phyloP scores from a whole-genome alignment of 192 early-diverging fungal species.

The Funneliformis geosporum region DNA sequence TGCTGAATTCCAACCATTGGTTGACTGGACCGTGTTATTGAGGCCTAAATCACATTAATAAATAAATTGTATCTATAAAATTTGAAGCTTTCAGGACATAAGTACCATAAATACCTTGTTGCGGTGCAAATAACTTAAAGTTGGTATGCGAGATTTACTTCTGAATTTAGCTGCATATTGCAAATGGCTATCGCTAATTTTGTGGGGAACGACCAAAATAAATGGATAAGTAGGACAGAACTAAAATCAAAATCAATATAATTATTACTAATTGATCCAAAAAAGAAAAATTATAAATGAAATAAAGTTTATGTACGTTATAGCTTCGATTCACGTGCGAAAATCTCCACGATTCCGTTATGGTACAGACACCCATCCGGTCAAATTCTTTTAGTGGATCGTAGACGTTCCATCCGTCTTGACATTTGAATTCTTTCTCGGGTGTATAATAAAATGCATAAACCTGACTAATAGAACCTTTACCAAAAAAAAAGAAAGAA shows the following conservation, averaged over 20 bases:
- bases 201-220: constrained; percentile 76
- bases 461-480: constrained; percentile 69
- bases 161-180: constrained; percentile 87
- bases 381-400: constrained; percentile 76
- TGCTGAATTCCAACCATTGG: constrained; percentile 96
- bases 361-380: constrained; percentile 77
- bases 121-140: constrained; percentile 84
- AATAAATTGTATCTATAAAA: constrained; percentile 7
- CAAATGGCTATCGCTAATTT: constrained; percentile 88
- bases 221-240: constrained; percentile 90
- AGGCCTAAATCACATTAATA: constrained; percentile 48
- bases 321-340: constrained; percentile 75
- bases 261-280: not conserved
- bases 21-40: constrained; percentile 92
- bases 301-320: constrained; percentile 46
- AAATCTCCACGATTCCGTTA: constrained; percentile 75
- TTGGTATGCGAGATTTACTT: constrained; percentile 76
- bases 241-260: constrained; percentile 39
- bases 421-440: constrained; percentile 38
- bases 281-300: constrained; percentile 17
- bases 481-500: constrained; percentile 2
- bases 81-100: not conserved
- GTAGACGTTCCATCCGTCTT: constrained; percentile 74
- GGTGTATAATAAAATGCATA: constrained; percentile 73
- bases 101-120: constrained; percentile 56